These are phyloP conservation scores for Parastagonospora nodorum DNA, from an alignment of 2,329 filamentous ascomycete genomes.

Conservation along the genomic window DNA sequence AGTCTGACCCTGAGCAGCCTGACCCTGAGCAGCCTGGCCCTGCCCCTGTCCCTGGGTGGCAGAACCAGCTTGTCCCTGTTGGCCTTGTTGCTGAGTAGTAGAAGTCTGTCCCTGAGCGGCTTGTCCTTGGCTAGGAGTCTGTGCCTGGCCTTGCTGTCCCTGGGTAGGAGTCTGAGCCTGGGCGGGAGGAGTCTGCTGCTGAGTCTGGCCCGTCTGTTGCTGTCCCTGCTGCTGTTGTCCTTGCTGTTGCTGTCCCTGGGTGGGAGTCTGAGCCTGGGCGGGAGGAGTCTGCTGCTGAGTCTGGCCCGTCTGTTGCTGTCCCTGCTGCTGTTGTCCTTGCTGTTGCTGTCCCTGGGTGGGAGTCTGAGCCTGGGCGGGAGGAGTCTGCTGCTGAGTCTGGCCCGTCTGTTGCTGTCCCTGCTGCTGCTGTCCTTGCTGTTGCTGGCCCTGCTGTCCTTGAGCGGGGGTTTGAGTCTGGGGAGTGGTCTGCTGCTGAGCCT, in stretches of 20 bases:
- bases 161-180: not conserved
- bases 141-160: not conserved
- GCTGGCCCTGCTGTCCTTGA: not conserved
- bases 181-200: not conserved
- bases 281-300: slow-evolving; percentile 1
- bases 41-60: slow-evolving; percentile 2
- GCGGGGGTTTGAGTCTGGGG: not conserved
- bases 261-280: slow-evolving; percentile 4
- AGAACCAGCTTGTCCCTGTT: not conserved
- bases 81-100: slow-evolving; percentile 3
- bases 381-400: not conserved
- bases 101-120: slow-evolving; percentile 2
- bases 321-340: slow-evolving; percentile 3
- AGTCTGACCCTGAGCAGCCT: slow-evolving; percentile 1
- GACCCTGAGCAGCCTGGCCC: not conserved
- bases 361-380: too few species aligned
- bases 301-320: not conserved
- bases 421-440: not conserved
- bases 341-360: not conserved
- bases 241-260: slow-evolving; percentile 3
- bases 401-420: not conserved
- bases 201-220: not conserved
- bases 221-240: not conserved
- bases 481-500: not conserved
- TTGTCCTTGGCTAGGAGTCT: not conserved